These are phyloP conservation scores for Mucor piriformis DNA, from an alignment of 371 early-diverging fungal species.

Conservation along the genomic window DNA sequence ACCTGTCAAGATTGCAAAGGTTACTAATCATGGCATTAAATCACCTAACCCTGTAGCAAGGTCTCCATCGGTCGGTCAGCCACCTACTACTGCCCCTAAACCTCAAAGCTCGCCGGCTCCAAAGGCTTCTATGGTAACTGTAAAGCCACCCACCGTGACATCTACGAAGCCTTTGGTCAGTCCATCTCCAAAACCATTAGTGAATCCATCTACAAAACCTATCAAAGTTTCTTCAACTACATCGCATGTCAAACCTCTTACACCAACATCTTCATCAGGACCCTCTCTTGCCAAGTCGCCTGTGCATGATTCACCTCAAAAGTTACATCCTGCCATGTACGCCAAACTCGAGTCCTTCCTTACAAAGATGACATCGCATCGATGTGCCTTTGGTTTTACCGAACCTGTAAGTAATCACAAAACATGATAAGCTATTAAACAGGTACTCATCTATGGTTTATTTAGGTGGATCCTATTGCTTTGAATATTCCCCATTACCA, in stretches of 20 bases:
- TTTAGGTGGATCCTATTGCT: slow-evolving; percentile 75
- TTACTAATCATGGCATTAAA: neutral
- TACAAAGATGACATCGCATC: slow-evolving; percentile 42
- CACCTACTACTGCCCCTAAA: neutral
- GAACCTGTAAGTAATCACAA: slow-evolving; percentile 71
- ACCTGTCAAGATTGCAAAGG: neutral
- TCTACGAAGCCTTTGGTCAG: no score
- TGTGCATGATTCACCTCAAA: slow-evolving; percentile 6
- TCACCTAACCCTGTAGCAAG: no score
- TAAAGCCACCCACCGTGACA: no score
- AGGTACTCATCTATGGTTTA: neutral
- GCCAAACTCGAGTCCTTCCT: slow-evolving; percentile 34
- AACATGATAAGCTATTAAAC: no score
- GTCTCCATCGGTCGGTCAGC: neutral
- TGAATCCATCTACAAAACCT: no score
- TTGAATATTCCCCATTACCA: slow-evolving; percentile 84
- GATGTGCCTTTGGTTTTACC: slow-evolving; percentile 49
- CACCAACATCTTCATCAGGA: neutral
- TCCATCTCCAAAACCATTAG: no score
- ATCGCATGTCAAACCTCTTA: neutral
- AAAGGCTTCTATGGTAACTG: no score
- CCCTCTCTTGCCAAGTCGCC: neutral
- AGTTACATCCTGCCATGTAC: slow-evolving; percentile 25
- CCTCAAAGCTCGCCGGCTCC: neutral
- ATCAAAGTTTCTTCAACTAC: no score